phyloP scores from a whole-genome alignment of 179 eudicot species.

The Heliamphora pulchella region DNA sequence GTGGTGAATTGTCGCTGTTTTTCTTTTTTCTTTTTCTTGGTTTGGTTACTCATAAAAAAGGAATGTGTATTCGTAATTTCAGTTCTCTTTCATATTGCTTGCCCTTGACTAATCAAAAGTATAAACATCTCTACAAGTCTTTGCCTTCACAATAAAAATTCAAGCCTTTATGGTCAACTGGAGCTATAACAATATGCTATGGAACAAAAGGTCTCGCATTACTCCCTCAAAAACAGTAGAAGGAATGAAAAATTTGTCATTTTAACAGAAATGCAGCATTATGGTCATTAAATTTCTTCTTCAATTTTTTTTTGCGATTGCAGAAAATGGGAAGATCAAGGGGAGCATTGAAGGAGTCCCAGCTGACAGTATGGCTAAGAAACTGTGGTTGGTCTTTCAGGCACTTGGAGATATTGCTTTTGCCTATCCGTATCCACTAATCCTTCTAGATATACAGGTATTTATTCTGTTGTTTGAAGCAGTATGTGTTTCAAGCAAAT shows the following conservation, averaged over 20 bases:
- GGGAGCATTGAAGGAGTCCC: slow-evolving; percentile 52
- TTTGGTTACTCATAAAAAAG: background rate
- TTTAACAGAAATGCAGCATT: slow-evolving; percentile 4
- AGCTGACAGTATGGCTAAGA: slow-evolving; percentile 24
- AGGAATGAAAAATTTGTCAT: no score
- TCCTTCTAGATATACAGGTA: slow-evolving; percentile 65
- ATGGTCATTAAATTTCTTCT: background rate
- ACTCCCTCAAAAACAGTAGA: background rate
- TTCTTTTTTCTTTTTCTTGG: no score
- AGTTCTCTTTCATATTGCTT: no score
- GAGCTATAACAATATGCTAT: background rate
- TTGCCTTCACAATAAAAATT: background rate
- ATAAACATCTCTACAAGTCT: background rate
- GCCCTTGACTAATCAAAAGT: no score
- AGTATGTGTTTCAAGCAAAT: slow-evolving; percentile 5
- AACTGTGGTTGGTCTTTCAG: slow-evolving; percentile 42
- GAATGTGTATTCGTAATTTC: no score
- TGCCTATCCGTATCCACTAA: slow-evolving; percentile 47
- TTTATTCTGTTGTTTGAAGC: background rate
- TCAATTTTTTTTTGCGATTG: slow-evolving; percentile 9
- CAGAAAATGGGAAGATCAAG: slow-evolving; percentile 46
- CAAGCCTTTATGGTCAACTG: background rate
- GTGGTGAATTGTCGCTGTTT: no score
- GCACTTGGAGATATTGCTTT: slow-evolving; percentile 68
- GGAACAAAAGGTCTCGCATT: background rate